A percentile compares a stretch with the other conserved stretches of the same genome.
Conservation (phyloP, 495 filamentous ascomycete species). For the Diplogelasinospora grovesii region DNA sequence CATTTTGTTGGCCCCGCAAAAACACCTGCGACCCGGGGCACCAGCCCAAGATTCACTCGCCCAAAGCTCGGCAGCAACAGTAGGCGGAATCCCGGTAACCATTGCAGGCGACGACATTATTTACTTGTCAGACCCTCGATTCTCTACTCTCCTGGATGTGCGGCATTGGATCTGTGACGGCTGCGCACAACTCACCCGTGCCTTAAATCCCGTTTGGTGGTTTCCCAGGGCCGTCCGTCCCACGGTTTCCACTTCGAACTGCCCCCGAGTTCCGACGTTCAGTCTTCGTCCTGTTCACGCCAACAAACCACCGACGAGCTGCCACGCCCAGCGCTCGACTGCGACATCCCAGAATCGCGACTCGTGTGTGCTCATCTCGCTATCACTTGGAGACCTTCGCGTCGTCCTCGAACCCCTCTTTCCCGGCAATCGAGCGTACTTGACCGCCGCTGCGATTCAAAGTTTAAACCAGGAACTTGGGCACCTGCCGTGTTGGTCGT, state of each 20-base stretch:
- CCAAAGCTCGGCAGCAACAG: constrained; percentile 12
- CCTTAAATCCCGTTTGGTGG: too few relatives aligned
- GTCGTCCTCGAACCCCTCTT: too few relatives aligned
- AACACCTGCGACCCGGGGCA: constrained; percentile 14
- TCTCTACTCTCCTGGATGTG: not conserved
- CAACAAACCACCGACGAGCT: not conserved
- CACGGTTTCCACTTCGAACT: too few relatives aligned
- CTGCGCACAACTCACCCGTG: too few relatives aligned
- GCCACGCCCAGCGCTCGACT: not conserved
- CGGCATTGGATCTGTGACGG: not conserved
- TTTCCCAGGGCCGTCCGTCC: too few relatives aligned
- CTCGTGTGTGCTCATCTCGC: not conserved
- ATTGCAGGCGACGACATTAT: constrained; percentile 3
- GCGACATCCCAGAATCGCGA: not conserved
- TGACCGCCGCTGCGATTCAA: too few relatives aligned
- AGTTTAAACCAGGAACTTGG: too few relatives aligned
- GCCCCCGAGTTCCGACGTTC: too few relatives aligned
- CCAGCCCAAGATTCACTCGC: constrained; percentile 13
- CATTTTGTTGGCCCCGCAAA: constrained; percentile 17
- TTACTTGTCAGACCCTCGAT: too few relatives aligned
- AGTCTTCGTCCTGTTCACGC: not conserved
- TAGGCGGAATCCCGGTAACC: not conserved
- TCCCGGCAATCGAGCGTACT: too few relatives aligned
- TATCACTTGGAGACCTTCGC: not conserved
- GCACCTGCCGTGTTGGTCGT: too few relatives aligned